A percentile compares a stretch with the other conserved stretches of the same genome.
phyloP scores from a whole-genome alignment of 192 early-diverging fungal genomes.

The Backusella liffmaniae region DNA sequence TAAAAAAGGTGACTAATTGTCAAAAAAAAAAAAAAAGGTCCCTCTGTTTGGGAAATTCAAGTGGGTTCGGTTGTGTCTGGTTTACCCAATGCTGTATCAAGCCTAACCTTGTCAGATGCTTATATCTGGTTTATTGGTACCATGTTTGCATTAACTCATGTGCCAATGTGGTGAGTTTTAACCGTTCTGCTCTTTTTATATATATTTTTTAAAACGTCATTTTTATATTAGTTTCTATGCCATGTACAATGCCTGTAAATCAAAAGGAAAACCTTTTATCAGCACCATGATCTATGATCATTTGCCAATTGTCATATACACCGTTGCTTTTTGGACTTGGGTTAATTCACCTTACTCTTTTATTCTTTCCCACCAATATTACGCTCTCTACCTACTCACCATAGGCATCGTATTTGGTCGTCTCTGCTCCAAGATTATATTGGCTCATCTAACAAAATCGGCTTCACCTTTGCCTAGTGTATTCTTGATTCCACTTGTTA shows the following conservation, averaged over 20 bases:
- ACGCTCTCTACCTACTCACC: conserved; percentile 70
- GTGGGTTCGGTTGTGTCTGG: background rate
- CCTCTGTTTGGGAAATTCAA: conserved; percentile 7
- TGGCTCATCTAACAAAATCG: conserved; percentile 85
- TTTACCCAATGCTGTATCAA: background rate
- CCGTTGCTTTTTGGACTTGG: conserved; percentile 66
- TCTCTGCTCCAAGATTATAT: conserved; percentile 86
- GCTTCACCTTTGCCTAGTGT: conserved; percentile 81
- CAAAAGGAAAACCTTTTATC: conserved; percentile 59
- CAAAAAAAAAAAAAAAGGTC: background rate
- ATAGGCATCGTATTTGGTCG: conserved; percentile 82
- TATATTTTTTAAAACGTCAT: background rate
- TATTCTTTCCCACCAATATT: conserved; percentile 65
- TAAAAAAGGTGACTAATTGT: background rate
- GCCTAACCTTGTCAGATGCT: conserved; percentile 3
- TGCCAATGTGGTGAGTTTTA: conserved; percentile 34
- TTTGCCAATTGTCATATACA: conserved; percentile 61
- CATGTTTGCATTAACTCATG: conserved; percentile 34
- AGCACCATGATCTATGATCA: conserved; percentile 55
- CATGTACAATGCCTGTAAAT: conserved; percentile 42
- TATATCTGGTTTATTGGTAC: conserved; percentile 22
- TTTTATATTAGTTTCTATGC: conserved; percentile 30
- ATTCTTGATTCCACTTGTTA: conserved; percentile 70
- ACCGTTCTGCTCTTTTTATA: background rate
- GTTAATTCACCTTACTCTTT: conserved; percentile 64